Conservation (phyloP, 495 filamentous ascomycete genomes). For the Hypoxylon intermedium region DNA sequence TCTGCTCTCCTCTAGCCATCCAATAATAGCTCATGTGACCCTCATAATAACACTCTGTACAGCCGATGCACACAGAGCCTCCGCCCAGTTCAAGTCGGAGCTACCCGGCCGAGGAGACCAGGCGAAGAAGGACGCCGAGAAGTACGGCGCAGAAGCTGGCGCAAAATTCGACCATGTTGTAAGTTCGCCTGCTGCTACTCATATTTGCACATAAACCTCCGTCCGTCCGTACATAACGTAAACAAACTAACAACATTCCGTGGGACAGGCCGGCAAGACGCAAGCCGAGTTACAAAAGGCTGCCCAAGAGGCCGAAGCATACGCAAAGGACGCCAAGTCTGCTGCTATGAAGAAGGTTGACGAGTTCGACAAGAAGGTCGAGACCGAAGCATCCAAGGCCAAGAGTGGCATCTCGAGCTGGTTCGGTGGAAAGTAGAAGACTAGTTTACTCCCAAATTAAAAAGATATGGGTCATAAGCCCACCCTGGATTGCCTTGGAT, state of each 20-base stretch:
- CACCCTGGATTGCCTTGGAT: neutral
- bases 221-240: no score
- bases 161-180: constrained; percentile 55
- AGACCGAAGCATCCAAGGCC: constrained; percentile 75
- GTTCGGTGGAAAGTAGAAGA: constrained; percentile 71
- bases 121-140: constrained; percentile 51
- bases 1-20: neutral
- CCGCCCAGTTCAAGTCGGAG: constrained; percentile 69
- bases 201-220: no score
- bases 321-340: constrained; percentile 63
- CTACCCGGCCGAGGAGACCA: constrained; percentile 49
- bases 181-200: constrained; percentile 32
- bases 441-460: neutral
- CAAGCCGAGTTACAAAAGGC: constrained; percentile 63
- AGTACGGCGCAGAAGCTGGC: constrained; percentile 53
- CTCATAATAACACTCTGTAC: constrained; percentile 5
- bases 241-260: constrained; percentile 3
- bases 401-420: constrained; percentile 80
- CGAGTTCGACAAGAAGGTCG: constrained; percentile 74
- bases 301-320: constrained; percentile 63
- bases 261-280: constrained; percentile 65
- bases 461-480: neutral
- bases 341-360: constrained; percentile 75
- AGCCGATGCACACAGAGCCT: constrained; percentile 71
- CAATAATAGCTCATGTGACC: neutral